Evolutionary conservation across 192 early-diverging fungal species (phyloP).

Genomic region (Glomus cerebriforme): DNA sequence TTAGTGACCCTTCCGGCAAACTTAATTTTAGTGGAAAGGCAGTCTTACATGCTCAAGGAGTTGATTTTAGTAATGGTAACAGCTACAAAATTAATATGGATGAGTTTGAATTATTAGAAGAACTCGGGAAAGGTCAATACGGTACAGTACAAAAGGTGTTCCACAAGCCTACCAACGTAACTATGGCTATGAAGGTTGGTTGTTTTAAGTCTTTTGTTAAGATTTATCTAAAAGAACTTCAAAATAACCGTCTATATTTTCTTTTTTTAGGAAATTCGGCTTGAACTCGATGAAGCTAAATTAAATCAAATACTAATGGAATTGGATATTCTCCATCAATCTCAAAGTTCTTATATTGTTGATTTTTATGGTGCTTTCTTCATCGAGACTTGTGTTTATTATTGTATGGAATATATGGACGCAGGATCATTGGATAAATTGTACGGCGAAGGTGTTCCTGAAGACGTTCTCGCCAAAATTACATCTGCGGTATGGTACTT

Average conservation of each 20-base stretch:
- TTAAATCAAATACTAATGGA: slow-evolving; percentile 96
- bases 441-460: slow-evolving; percentile 79
- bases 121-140: slow-evolving; percentile 90
- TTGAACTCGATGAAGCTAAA: slow-evolving; percentile 86
- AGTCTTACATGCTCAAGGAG: slow-evolving; percentile 84
- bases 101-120: slow-evolving; percentile 74
- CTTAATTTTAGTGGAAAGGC: slow-evolving; percentile 93
- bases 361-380: slow-evolving; percentile 98
- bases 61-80: slow-evolving; percentile 88
- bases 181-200: slow-evolving; percentile 81
- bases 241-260: background rate
- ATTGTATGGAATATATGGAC: slow-evolving; percentile 99
- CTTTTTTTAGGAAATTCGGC: slow-evolving; percentile 76
- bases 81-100: slow-evolving; percentile 88
- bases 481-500: slow-evolving; percentile 60
- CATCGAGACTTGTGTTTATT: slow-evolving; percentile 94
- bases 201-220: background rate
- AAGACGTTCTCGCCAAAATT: slow-evolving; percentile 77
- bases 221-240: background rate
- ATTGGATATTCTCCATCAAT: slow-evolving; percentile 89
- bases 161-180: slow-evolving; percentile 82
- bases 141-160: slow-evolving; percentile 91
- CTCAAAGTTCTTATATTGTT: slow-evolving; percentile 86
- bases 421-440: slow-evolving; percentile 88
- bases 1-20: slow-evolving; percentile 79